phyloP scores from a whole-genome alignment of 306 rosid genomes.

The Prosopis cineraria region DNA sequence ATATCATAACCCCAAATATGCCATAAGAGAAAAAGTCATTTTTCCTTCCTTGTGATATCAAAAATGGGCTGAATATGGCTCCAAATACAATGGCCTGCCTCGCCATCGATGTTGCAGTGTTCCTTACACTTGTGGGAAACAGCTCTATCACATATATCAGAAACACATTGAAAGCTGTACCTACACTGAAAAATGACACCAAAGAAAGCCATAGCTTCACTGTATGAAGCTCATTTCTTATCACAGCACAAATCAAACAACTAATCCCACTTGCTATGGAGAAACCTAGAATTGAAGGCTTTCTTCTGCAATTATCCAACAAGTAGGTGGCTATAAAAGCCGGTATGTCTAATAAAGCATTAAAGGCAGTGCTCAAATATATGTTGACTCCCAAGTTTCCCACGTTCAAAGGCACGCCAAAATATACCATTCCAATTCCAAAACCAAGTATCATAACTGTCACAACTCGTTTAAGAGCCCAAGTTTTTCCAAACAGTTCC shows the following conservation, averaged over 20 bases:
- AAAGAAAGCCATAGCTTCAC: constrained; percentile 21
- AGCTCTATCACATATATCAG: constrained; percentile 44
- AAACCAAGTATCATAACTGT: not conserved
- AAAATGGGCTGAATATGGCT: constrained; percentile 28
- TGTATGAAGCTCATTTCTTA: not conserved
- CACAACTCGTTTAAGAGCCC: constrained; percentile 7
- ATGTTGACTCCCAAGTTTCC: constrained; percentile 35
- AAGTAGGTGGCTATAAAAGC: constrained; percentile 1
- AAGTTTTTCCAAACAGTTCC: not conserved
- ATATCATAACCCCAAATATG: constrained; percentile 28
- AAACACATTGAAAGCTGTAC: constrained; percentile 32
- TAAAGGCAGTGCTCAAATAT: constrained; percentile 17
- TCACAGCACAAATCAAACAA: constrained; percentile 3
- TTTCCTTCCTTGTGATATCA: constrained; percentile 41
- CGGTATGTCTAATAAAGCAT: constrained; percentile 36
- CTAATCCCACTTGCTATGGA: constrained; percentile 9
- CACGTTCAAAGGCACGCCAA: constrained; percentile 37
- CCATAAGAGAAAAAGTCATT: constrained; percentile 32
- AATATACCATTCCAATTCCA: constrained; percentile 41
- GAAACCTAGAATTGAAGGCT: constrained; percentile 7
- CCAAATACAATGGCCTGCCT: constrained; percentile 45
- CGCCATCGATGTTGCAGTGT: constrained; percentile 42
- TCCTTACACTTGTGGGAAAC: constrained; percentile 58
- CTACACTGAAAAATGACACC: constrained; percentile 28
- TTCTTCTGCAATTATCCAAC: constrained; percentile 3